Conservation (phyloP, 192 early-diverging fungal genomes). For the Gryganskiella cystojenkinii region DNA sequence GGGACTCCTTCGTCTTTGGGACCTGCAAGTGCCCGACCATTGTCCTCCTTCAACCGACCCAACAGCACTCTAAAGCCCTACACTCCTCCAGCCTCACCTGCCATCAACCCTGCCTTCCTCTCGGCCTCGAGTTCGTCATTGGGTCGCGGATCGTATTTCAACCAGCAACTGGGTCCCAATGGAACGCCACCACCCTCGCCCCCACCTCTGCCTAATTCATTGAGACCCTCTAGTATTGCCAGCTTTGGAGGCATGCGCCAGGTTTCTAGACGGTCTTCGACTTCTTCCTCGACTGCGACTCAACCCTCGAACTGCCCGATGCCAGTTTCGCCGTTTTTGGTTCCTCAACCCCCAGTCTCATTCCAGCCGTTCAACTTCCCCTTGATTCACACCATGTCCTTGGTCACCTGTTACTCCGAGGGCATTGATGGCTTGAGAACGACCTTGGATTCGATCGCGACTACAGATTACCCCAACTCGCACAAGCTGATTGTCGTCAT, state of each 20-base stretch:
- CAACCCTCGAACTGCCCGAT: slow-evolving; percentile 42
- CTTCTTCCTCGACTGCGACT: slow-evolving; percentile 45
- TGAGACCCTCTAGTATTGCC: slow-evolving; percentile 34
- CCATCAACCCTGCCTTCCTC: slow-evolving; percentile 38
- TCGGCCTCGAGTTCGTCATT: slow-evolving; percentile 32
- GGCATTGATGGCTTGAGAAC: slow-evolving; percentile 74
- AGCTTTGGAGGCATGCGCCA: slow-evolving; percentile 47
- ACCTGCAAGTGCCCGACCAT: slow-evolving; percentile 13
- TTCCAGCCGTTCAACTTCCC: slow-evolving; percentile 65
- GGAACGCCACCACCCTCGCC: slow-evolving; percentile 49
- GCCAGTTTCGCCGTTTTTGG: slow-evolving; percentile 44
- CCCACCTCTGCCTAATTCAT: slow-evolving; percentile 31
- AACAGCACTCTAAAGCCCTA: slow-evolving; percentile 36
- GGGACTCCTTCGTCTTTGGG: slow-evolving; percentile 18
- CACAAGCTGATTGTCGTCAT: slow-evolving; percentile 85
- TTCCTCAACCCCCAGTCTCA: slow-evolving; percentile 53
- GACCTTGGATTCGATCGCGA: slow-evolving; percentile 83
- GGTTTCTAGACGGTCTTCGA: slow-evolving; percentile 42
- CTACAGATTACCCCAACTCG: slow-evolving; percentile 80
- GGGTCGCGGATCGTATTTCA: slow-evolving; percentile 40
- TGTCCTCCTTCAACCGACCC: slow-evolving; percentile 42
- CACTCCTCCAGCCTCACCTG: slow-evolving; percentile 41
- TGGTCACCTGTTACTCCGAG: slow-evolving; percentile 86
- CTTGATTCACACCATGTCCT: slow-evolving; percentile 71
- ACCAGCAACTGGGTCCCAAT: slow-evolving; percentile 31